Conservation (phyloP, 352 stramenopile species). For the Phytophthora aleatoria region DNA sequence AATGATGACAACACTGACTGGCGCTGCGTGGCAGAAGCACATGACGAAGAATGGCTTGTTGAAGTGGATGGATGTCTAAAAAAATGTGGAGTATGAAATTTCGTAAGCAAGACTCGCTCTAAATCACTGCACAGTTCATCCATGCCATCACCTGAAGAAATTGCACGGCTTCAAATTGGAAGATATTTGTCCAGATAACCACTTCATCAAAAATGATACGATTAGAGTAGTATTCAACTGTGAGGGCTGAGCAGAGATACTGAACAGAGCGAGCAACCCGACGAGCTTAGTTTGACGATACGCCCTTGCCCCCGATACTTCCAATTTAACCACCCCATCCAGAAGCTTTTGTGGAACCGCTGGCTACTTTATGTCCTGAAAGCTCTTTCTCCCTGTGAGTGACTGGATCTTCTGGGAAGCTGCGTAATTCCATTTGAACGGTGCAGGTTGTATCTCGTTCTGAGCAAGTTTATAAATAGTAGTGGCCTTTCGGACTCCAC, state of each 20-base stretch:
- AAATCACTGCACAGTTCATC: too few species aligned
- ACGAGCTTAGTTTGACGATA: background rate
- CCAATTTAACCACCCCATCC: too few species aligned
- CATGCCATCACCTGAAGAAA: constrained; percentile 24
- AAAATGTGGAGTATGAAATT: background rate
- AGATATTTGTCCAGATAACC: constrained; percentile 29
- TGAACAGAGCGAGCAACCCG: background rate
- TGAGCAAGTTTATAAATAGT: background rate
- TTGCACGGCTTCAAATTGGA: constrained; percentile 32
- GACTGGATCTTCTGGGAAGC: background rate
- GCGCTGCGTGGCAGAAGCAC: constrained; percentile 48
- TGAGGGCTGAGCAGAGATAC: background rate
- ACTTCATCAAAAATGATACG: background rate
- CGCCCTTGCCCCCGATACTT: background rate
- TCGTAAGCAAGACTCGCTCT: background rate
- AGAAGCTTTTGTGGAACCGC: background rate
- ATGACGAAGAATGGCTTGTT: constrained; percentile 62
- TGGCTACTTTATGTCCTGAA: background rate
- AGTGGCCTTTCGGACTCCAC: background rate
- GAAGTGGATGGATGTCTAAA: constrained; percentile 24
- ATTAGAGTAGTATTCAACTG: too few species aligned
- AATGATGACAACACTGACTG: constrained; percentile 17
- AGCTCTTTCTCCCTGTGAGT: background rate
- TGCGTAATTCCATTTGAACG: background rate
- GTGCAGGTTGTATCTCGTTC: background rate